Percentiles rank a stretch among this genome's conserved stretches.
phyloP scores from a whole-genome alignment of 78 protist genomes.

The Polysphondylium violaceum region DNA sequence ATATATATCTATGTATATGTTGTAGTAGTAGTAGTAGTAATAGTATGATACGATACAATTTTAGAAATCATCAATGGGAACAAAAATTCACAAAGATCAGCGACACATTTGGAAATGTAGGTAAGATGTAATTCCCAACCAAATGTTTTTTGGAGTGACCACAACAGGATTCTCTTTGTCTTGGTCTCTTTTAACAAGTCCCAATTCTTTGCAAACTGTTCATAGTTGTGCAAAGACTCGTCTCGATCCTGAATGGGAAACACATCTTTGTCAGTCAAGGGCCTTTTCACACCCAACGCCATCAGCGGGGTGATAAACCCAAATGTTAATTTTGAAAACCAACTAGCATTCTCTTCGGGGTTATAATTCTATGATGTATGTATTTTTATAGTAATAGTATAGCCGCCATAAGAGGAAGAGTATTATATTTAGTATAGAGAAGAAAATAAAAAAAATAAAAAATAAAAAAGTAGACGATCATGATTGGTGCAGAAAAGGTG shows the following conservation, averaged over 20 bases:
- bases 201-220: background rate
- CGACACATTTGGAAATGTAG: background rate
- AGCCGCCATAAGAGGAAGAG: too few relatives aligned
- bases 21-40: background rate
- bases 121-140: background rate
- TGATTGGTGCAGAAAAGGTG: too few relatives aligned
- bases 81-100: background rate
- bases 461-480: too few relatives aligned
- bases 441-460: too few relatives aligned
- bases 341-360: constrained; percentile 32
- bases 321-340: background rate
- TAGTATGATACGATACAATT: too few relatives aligned
- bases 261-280: constrained; percentile 8
- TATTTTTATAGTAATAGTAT: too few relatives aligned
- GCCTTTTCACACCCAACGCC: constrained; percentile 2
- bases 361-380: background rate
- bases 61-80: constrained; percentile 37
- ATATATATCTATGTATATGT: background rate
- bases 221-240: background rate
- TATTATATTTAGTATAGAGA: too few relatives aligned
- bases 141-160: background rate
- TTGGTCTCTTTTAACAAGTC: background rate
- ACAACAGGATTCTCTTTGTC: background rate
- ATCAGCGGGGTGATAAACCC: constrained; percentile 12
- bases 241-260: constrained; percentile 17